Evolutionary conservation across 1,284 basidiomycete genomes (phyloP), one percentile per base, ranked within the genome.

Genomic region (Entoloma clypeatum): DNA sequence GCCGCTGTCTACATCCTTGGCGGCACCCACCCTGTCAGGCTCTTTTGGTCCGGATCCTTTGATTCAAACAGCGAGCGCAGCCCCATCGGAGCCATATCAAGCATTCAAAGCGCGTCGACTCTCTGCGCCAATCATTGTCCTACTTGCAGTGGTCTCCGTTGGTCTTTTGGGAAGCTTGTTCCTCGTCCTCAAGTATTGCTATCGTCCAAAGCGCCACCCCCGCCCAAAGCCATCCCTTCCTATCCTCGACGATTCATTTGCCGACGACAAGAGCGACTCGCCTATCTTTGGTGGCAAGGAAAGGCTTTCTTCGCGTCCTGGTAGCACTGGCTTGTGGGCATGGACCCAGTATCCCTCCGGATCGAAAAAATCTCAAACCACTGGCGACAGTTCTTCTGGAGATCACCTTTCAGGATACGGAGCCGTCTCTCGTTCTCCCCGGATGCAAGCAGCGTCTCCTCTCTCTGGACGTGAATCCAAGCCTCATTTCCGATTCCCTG

Each of bases 241-340:
- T 0, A 81, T 85, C 35, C 64, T 82, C 11, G 75, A 83, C 37
- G 71, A 70, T 10, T 62, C 63, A 30, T 74, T 71, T 44, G 52
- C 63, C 4, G 72, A 73, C 21, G 64, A 72, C 27, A 67, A 71
- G 23, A 54, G 57, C 34, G 79, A 80, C 21, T 86, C 85, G 2
- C 81, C 81, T 11, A 62, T 86, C 27, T 87, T 87, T 54, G 85
- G 84, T 11, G 84, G 85, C 2, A 77, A 79, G 51, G 83, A 86
- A 55, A 63, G 75, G 18, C 62, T 72, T 27, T 85, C 83, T 1
- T 61, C 67, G 13, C 63, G 68, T 46, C 68, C 65, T 9, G 52
- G 48, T 27, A 68, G 66, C 40, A 64, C 62, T 11, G 66, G 68
- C 2, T 57, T 69, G 19, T 77, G 72, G 68, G 65, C 71, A 27